These are phyloP conservation scores for Cladophialophora chaetospira DNA, from an alignment of 2,329 filamentous ascomycete species.

Conservation along the genomic window DNA sequence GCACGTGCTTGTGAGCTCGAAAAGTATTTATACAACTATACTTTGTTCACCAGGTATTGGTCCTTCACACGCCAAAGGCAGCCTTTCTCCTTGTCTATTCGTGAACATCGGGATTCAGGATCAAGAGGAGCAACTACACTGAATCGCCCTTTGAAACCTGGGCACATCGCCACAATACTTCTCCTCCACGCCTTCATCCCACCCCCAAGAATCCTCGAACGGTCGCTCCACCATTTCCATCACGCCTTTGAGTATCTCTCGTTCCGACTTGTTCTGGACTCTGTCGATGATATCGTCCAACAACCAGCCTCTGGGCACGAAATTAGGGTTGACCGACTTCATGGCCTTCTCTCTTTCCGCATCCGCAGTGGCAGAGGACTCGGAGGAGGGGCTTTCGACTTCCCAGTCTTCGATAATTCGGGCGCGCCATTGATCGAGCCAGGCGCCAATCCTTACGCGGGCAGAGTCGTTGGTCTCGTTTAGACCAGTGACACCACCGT, in stretches of 20 bases:
- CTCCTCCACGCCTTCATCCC: conserved; percentile 71
- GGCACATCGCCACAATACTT: conserved; percentile 87
- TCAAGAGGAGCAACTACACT: conserved; percentile 88
- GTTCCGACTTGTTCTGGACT: conserved; percentile 81
- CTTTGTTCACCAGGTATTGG: no score
- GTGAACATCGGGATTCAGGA: no score
- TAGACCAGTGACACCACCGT: conserved; percentile 65
- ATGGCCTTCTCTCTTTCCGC: conserved; percentile 69
- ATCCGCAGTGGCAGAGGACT: conserved; percentile 52
- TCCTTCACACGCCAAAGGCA: no score
- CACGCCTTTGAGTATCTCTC: conserved; percentile 72
- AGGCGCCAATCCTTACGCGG: conserved; percentile 68
- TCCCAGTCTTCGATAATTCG: conserved; percentile 78
- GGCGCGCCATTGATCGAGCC: conserved; percentile 77
- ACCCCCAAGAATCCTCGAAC: conserved; percentile 70
- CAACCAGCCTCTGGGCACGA: conserved; percentile 87
- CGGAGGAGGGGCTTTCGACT: conserved; percentile 48
- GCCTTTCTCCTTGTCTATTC: no score
- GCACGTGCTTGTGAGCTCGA: no score
- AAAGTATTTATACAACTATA: no score
- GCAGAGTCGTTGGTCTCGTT: conserved; percentile 65
- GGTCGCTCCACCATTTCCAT: conserved; percentile 84
- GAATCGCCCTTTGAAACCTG: conserved; percentile 73
- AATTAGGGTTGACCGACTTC: conserved; percentile 89
- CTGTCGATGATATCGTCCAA: conserved; percentile 88